A percentile compares a stretch with the other conserved stretches of the same genome.
phyloP scores from a whole-genome alignment of 495 filamentous ascomycete species.

The Hypoxylon fuscum region DNA sequence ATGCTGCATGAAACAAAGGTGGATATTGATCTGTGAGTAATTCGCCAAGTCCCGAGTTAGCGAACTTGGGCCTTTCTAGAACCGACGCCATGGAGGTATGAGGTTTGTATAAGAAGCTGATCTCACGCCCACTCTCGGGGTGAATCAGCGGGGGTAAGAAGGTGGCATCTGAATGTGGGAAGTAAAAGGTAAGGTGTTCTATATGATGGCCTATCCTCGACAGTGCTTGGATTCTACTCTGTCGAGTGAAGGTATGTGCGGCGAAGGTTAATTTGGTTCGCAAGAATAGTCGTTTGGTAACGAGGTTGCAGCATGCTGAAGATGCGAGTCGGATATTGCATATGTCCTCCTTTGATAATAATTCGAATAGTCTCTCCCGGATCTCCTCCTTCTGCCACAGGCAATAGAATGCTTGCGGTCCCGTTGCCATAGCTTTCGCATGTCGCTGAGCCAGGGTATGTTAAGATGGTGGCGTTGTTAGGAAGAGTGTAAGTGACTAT shows the following conservation, averaged over 20 bases:
- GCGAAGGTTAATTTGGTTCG: slow-evolving; percentile 71
- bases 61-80: slow-evolving; percentile 69
- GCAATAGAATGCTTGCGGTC: slow-evolving; percentile 58
- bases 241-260: slow-evolving; percentile 73
- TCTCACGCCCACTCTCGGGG: slow-evolving; percentile 73
- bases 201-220: slow-evolving; percentile 77
- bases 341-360: slow-evolving; percentile 60
- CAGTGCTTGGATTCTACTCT: slow-evolving; percentile 71
- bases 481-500: slow-evolving; percentile 15
- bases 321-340: slow-evolving; percentile 59
- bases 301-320: slow-evolving; percentile 60
- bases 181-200: slow-evolving; percentile 71
- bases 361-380: slow-evolving; percentile 59
- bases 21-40: slow-evolving; percentile 81
- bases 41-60: slow-evolving; percentile 67
- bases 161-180: slow-evolving; percentile 73
- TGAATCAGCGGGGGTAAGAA: slow-evolving; percentile 81
- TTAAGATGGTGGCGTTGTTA: slow-evolving; percentile 19
- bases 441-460: slow-evolving; percentile 46
- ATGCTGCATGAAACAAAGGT: slow-evolving; percentile 84
- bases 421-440: slow-evolving; percentile 59
- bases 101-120: slow-evolving; percentile 77
- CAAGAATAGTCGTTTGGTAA: slow-evolving; percentile 62
- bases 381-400: slow-evolving; percentile 63
- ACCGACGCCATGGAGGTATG: slow-evolving; percentile 62